Evolutionary conservation across 176 grass and related monocot species (phyloP).

Genomic region (Lolium rigidum): DNA sequence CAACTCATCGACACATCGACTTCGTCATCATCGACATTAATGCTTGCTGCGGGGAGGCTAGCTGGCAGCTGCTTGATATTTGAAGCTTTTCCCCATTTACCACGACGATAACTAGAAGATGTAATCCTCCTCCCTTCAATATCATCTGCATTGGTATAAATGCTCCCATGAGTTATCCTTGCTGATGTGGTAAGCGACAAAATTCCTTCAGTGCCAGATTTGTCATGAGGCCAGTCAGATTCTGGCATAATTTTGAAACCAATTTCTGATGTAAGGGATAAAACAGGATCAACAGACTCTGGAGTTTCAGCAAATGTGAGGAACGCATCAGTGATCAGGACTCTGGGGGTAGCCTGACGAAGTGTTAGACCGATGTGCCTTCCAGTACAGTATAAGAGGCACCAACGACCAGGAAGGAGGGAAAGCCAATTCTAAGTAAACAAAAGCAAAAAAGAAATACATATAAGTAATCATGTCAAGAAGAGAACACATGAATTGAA

Average conservation of each 20-base stretch:
- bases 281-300: slow-evolving; percentile 34
- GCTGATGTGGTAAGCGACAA: slow-evolving; percentile 59
- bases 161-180: slow-evolving; percentile 63
- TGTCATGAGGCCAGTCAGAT: slow-evolving; percentile 84
- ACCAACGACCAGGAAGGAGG: slow-evolving; percentile 77
- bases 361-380: slow-evolving; percentile 90
- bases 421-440: slow-evolving; percentile 74
- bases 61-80: slow-evolving; percentile 66
- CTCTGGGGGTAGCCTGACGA: slow-evolving; percentile 69
- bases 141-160: slow-evolving; percentile 65
- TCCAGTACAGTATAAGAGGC: slow-evolving; percentile 85
- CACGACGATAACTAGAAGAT: slow-evolving; percentile 46
- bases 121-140: slow-evolving; percentile 30
- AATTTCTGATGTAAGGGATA: slow-evolving; percentile 67
- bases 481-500: slow-evolving; percentile 29
- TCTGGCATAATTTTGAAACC: slow-evolving; percentile 87
- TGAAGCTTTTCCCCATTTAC: slow-evolving; percentile 60
- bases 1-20: slow-evolving; percentile 67
- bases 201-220: slow-evolving; percentile 68
- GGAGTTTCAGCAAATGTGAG: slow-evolving; percentile 54
- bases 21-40: slow-evolving; percentile 56
- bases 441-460: slow-evolving; percentile 34
- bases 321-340: slow-evolving; percentile 71
- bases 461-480: slow-evolving; percentile 12
- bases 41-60: slow-evolving; percentile 63